Evolutionary conservation across 352 stramenopile genomes (phyloP), one percentile per base, ranked within the genome.

Genomic region (Thalassiosira ordinaria): DNA sequence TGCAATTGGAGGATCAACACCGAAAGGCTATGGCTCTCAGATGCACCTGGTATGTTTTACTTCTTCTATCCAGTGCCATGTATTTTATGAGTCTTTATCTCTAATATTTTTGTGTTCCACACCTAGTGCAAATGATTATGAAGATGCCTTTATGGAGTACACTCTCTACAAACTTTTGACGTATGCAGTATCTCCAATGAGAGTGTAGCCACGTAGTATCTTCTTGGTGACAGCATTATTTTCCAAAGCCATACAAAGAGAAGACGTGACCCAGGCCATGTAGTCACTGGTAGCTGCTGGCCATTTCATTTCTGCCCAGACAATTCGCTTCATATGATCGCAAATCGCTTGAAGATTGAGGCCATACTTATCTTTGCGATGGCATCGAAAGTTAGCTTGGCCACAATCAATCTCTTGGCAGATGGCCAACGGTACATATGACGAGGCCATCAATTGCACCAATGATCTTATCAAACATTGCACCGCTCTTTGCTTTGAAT

Each of bases 291-390:
- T 35, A 24, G 35, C 13, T 26, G 52, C 51, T 27, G 63, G 33
- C 18, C 39, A 59, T 11, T 39, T 29, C 6, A 70, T 70, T 7
- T 46, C 44, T 14, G 27, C 24, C 35, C 41, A 57, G 24, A 6
- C 5, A 20, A 70, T 39, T 29, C 18, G 14, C 26, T 33, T 6
- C 27, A 14, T 59, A 22, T 70, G 29, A 52, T 77, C 56, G 24
- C 52, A 66, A 27, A 56, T 53, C 1, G 31, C 68, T 49, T 69
- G 52, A 9, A 66, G 44, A 65, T 74, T 74, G 13, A 72, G 11
- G n/a, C 74, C 71, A 64, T 59, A 76, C 55, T 76, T 82, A 14
- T 76, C 39, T 69, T 82, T 76, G 0, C 64, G 18, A 13, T 69
- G 22, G 53, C 51, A 82, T 44, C 16, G 35, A 16, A 69, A 82